Percentiles rank a stretch among this genome's conserved stretches.
Conservation (phyloP, 768 basidiomycete genomes). For the Suillus sp. region DNA sequence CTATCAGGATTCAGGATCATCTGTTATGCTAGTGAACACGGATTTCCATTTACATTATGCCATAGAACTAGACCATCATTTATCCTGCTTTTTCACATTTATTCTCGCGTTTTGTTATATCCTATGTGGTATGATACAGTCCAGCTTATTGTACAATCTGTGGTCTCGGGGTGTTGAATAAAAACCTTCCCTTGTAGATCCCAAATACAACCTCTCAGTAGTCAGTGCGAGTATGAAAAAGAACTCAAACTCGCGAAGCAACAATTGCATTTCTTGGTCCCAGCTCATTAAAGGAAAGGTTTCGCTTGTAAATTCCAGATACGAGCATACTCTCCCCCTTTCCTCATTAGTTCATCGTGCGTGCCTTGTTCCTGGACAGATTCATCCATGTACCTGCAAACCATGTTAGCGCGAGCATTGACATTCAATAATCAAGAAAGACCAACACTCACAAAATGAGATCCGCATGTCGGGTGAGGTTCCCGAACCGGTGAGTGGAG, state of each 20-base stretch:
- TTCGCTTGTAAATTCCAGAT: constrained; percentile 70
- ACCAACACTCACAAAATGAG: constrained; percentile 40
- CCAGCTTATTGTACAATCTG: too few species aligned
- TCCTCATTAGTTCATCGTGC: constrained; percentile 55
- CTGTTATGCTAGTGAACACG: too few species aligned
- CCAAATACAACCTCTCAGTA: too few species aligned
- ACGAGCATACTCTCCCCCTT: constrained; percentile 19
- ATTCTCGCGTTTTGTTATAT: too few species aligned
- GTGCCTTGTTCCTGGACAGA: constrained; percentile 68
- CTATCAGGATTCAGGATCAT: too few species aligned
- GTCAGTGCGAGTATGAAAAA: constrained; percentile 59
- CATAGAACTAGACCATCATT: too few species aligned
- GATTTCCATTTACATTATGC: too few species aligned
- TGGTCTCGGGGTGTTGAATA: constrained; percentile 28
- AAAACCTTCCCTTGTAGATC: constrained; percentile 73
- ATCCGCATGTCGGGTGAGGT: constrained; percentile 70
- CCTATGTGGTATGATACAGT: too few species aligned
- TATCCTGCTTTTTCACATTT: too few species aligned
- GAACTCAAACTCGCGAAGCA: too few species aligned
- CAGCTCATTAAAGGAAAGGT: constrained; percentile 50
- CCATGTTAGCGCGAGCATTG: background rate
- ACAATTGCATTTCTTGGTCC: too few species aligned
- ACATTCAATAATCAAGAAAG: background rate
- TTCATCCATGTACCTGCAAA: constrained; percentile 66
- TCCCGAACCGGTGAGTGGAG: constrained; percentile 65